Base-by-base conservation (phyloP, 345 rosid species). In the Pseudoturritis turrita region DNA sequence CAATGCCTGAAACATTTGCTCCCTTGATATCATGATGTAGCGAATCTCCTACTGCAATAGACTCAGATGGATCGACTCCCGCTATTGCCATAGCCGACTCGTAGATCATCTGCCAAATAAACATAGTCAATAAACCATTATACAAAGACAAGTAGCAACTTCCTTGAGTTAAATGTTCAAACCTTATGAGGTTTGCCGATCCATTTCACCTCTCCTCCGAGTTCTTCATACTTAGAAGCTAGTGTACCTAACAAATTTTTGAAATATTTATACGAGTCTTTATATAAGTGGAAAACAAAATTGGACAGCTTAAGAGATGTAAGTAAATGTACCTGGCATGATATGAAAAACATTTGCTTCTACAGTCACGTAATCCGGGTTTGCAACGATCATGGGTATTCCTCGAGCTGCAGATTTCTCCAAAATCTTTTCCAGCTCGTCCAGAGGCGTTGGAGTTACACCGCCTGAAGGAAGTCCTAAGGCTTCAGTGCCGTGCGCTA, bases 131-230 rank as follows among this genome's bases (percentile, higher is more conserved):
- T 4, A 31, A 44, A 14, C 12, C 33, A 26, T 44, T 37, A 5
- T 8, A 26, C 62, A 65, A 35, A 57, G 35, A 39, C 29, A 18
- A 55, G 31, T 28, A 64, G 25, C 26, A 62, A 36, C 5, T 21
- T 52, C 31, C 10, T 6, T 25, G 26, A 31, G 10, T 39, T 28
- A 0, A 50, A n/a, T 36, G 58, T 39, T 58, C 39, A 57, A 41
- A 90, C 98, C 97, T 89, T 84, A 69, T 83, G 85, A 37, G 98
- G 98, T 75, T 91, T 91, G 17, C 98, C 98, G 91, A 91, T 94
- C 97, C 97, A 94, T 78, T 83, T 94, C 52, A 94, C 97, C 74
- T 88, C 95, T 74, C 92, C 97, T 9, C 97, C 95, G 36, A 91
- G 85, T 74, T 89, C 85, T 84, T 94, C 96, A 71, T 85, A 94